Percentiles rank a stretch among this genome's conserved stretches.
Conservation (phyloP, 257 asterid genomes). For the Ligustrum vulgare region DNA sequence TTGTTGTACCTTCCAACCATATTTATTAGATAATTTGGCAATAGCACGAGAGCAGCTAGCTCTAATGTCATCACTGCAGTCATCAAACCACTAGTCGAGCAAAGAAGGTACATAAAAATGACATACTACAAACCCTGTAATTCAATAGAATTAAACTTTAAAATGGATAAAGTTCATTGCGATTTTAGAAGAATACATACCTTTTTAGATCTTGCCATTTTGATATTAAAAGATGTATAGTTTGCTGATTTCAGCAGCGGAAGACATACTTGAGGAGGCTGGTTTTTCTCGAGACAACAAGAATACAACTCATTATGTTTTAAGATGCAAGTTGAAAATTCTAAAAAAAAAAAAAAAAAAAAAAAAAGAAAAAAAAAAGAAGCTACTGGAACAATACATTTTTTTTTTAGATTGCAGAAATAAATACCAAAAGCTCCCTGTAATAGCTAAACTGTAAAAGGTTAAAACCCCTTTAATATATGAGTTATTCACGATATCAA, state of each 20-base stretch:
- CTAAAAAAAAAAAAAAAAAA: too few species aligned
- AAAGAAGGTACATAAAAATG: background rate
- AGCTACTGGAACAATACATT: too few species aligned
- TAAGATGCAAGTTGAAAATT: background rate
- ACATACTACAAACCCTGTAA: background rate
- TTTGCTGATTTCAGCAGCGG: slow-evolving; percentile 62
- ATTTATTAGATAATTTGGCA: slow-evolving; percentile 45
- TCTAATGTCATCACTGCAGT: slow-evolving; percentile 71
- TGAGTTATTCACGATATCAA: too few species aligned
- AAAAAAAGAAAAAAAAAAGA: too few species aligned
- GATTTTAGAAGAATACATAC: slow-evolving; percentile 29
- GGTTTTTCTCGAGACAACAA: slow-evolving; percentile 12
- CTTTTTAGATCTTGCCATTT: slow-evolving; percentile 75
- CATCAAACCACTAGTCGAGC: slow-evolving; percentile 77
- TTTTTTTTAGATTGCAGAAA: too few species aligned
- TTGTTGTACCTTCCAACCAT: slow-evolving; percentile 72
- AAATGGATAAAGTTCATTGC: background rate
- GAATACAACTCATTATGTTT: background rate
- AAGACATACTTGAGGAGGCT: slow-evolving; percentile 64
- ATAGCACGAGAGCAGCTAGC: slow-evolving; percentile 66
- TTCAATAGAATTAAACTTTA: background rate
- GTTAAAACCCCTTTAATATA: too few species aligned
- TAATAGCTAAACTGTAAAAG: background rate
- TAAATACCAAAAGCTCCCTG: background rate
- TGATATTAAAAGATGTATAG: slow-evolving; percentile 37